Evolutionary conservation across 2,329 filamentous ascomycete species (phyloP), one percentile per base, ranked within the genome.

Genomic region (Aspergillus sclerotialis): DNA sequence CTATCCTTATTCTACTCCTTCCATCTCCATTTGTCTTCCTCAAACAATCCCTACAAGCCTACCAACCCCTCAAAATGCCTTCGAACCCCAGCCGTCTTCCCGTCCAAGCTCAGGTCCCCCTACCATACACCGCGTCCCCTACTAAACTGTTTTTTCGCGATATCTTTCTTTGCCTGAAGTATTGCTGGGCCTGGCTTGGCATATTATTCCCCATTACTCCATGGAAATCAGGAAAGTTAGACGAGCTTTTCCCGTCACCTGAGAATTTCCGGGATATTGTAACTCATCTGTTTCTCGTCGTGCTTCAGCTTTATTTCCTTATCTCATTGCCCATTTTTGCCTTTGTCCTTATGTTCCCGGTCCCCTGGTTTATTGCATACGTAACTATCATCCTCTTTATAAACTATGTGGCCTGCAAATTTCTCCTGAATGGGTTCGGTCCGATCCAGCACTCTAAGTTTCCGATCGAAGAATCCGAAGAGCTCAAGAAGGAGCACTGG

Each of bases 401-500:
- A 9, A 64, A 59, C 30, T 45, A 49, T 32, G 41, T 25, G 1
- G 38, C 63, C 14, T 57, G 57, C 32, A 44, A 46, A 14, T 23
- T 59, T 2, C 21, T 60, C 11, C 37, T 63, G 33, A 69, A 68
- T 37, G 58, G 62, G 27, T n/a, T 58, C 65, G n/a, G n/a, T n/a
- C n/a, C n/a, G n/a, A n/a, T n/a, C n/a, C n/a, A n/a, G n/a, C n/a
- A n/a, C n/a, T n/a, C n/a, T n/a, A n/a, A n/a, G n/a, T n/a, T n/a
- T n/a, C n/a, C n/a, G n/a, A n/a, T n/a, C n/a, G n/a, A n/a, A n/a
- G n/a, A n/a, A n/a, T n/a, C n/a, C n/a, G n/a, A n/a, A n/a, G n/a
- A n/a, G n/a, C n/a, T n/a, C 53, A 64, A 66, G 8, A 67, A 77
- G 33, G 84, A 89, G 60, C 73, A 80, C 49, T 90, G 84, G 84